Base-by-base conservation (phyloP, 2,329 filamentous ascomycete species). In the Colletotrichum tabaci region DNA sequence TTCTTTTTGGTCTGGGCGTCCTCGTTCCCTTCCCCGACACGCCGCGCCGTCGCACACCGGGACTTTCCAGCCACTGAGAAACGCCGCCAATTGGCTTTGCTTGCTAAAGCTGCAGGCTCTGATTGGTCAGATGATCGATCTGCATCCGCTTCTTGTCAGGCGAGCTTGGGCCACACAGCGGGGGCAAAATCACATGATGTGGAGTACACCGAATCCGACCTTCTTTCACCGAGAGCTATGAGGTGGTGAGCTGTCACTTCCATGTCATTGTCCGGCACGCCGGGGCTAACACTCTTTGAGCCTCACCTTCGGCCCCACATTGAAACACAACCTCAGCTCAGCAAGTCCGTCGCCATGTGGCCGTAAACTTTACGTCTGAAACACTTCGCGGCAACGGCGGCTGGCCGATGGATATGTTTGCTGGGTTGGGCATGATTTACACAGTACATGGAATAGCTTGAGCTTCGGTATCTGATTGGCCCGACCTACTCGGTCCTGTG, bases 151-250 rank as follows among this genome's bases (percentile, higher is more conserved):
- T 69, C 64, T 64, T 40, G 53, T 69, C 60, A 72, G 18, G 38
- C 60, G 53, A 72, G 69, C 58, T 69, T 69, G 65, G 69, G 60
- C 66, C 69, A 16, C 0, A 1, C 1, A 4, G 2, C 2, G 10
- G 69, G 68, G 69, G 65, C 69, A 26, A 63, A 58, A 44, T 69
- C 69, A 72, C 69, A 69, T 72, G 69, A 72, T 72, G 60, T 35
- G 66, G 65, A 69, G 60, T 16, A 72, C 69, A 72, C 69, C 69
- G 58, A 71, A 40, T 38, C 35, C 9, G 35, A 38, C 35, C 35
- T 38, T 38, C 35, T 8, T n/a, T 64, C 65, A 72, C 69, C 69
- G 65, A 60, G 13, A 67, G 44, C 58, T 71, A 0, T 8, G 35
- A 38, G 23, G 18, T 38, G 46, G 18, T 38, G 46, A 71, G 52